A percentile compares a stretch with the other conserved stretches of the same genome.
Evolutionary conservation across 805 yeast genomes (phyloP).

Genomic region (Komagataella phaffii): DNA sequence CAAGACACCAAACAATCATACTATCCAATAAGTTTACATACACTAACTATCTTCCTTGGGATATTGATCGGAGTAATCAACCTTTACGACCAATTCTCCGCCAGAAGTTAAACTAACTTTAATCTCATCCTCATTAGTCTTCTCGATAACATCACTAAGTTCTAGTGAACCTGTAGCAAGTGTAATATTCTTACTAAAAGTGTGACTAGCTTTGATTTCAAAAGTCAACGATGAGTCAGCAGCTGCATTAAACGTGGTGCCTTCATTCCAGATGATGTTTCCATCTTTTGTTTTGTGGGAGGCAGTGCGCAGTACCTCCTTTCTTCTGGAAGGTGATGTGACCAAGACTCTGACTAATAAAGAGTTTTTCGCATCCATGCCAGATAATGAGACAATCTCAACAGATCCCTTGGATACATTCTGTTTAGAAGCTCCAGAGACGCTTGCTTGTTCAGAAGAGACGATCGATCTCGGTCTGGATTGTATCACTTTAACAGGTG

Average conservation of each 20-base stretch:
- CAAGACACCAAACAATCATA: background rate
- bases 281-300: constrained; percentile 31
- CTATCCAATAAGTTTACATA: background rate
- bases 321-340: constrained; percentile 25
- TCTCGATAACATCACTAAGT: constrained; percentile 35
- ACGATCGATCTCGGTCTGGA: constrained; percentile 3
- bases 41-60: background rate
- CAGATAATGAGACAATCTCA: constrained; percentile 26
- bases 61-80: background rate
- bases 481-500: constrained; percentile 4
- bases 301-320: constrained; percentile 56
- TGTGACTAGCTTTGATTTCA: constrained; percentile 51
- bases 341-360: constrained; percentile 41
- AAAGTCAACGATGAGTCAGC: constrained; percentile 47
- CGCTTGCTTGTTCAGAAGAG: background rate
- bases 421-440: background rate
- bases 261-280: constrained; percentile 48
- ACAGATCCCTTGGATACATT: constrained; percentile 30
- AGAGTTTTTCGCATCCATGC: constrained; percentile 8
- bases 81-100: background rate
- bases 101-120: constrained; percentile 17
- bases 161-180: constrained; percentile 45
- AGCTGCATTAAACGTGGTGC: constrained; percentile 52
- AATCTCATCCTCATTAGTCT: constrained; percentile 23
- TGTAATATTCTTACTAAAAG: constrained; percentile 56